A percentile compares a stretch with the other conserved stretches of the same genome.
phyloP scores from a whole-genome alignment of 2,329 filamentous ascomycete species.

The Monosporascus sp. region DNA sequence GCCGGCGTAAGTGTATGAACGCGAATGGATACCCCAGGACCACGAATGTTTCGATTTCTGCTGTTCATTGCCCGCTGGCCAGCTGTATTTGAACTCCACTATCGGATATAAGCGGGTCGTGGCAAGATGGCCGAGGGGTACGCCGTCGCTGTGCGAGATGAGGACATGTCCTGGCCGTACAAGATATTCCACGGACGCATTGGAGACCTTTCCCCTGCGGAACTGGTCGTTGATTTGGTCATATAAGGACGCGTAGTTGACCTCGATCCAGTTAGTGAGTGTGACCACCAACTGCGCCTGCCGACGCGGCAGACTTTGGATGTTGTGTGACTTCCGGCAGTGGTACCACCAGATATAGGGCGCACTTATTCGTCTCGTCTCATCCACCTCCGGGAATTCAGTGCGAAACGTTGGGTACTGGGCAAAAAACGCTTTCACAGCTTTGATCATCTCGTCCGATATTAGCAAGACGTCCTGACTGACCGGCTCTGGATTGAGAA shows the following conservation, averaged over 20 bases:
- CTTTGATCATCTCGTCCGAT: slow-evolving; percentile 1
- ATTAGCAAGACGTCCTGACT: neutral
- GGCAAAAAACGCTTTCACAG: slow-evolving; percentile 1
- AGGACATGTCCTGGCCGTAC: slow-evolving; percentile 1
- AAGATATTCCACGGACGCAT: neutral
- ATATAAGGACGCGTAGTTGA: neutral
- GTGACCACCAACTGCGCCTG: neutral
- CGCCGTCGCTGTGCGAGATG: neutral
- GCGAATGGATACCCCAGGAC: neutral
- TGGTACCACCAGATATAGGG: slow-evolving; percentile 8
- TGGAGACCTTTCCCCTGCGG: neutral
- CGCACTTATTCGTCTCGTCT: neutral
- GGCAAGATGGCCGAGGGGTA: neutral
- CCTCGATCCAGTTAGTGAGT: slow-evolving; percentile 6
- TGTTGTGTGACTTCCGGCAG: neutral
- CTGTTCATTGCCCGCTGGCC: neutral
- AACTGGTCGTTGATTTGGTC: neutral
- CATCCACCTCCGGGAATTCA: slow-evolving; percentile 3
- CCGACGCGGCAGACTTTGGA: neutral
- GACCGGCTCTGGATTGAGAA: neutral
- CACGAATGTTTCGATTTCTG: neutral
- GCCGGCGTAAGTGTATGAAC: neutral
- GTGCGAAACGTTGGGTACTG: slow-evolving; percentile 2
- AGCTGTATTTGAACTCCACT: too few relatives aligned
- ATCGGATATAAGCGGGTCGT: neutral